Base-by-base conservation (phyloP, 805 yeast species). In the Barnettozyma siamensis region DNA sequence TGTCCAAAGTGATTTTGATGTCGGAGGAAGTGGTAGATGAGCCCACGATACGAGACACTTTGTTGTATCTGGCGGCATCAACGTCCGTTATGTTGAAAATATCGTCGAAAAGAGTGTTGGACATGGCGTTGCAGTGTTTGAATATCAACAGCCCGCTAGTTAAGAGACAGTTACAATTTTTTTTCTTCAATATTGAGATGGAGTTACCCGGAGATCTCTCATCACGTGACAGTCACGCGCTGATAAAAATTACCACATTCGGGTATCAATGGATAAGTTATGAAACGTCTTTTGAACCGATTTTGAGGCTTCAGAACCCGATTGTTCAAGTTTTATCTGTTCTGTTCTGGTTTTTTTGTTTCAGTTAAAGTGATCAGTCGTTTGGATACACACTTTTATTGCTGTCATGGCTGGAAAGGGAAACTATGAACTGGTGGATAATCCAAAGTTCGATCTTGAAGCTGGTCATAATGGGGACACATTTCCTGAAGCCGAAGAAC, bases 1-100 rank as follows among this genome's bases (percentile, higher is more conserved):
- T 75, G 63, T 91, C 99, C 49, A 91, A 71, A 5, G 95, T 84
- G 58, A 91, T 75, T 53, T 82, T 83, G 50, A 89, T 79, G 50
- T 84, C 94, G 44, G 74, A 70, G 35, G 88, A 77, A 27, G 96
- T 80, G 34, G 89, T 83, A 20, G 96, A 87, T 49, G 80, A 79
- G 16, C 93, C 97, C 54, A 85, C 85, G 54, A 91, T 76, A 57
- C 99, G 85, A 18, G 87, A 71, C 15, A 91, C 96, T 59, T 84
- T 87, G 73, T 88, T 94, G 70, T 91, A 91, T 60, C 96, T 80
- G 36, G 87, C 96, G 27, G 82, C 65, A 59, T 91, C 98, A 37
- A 86, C 81, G 33, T 89, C 79, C 47, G 83, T 80, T 55, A 93
- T 80, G 48, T 78, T 78, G 69, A 91, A 93, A 59, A 89, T 80